Evolutionary conservation across 768 basidiomycete species (phyloP).

Genomic region (Russula sp.): DNA sequence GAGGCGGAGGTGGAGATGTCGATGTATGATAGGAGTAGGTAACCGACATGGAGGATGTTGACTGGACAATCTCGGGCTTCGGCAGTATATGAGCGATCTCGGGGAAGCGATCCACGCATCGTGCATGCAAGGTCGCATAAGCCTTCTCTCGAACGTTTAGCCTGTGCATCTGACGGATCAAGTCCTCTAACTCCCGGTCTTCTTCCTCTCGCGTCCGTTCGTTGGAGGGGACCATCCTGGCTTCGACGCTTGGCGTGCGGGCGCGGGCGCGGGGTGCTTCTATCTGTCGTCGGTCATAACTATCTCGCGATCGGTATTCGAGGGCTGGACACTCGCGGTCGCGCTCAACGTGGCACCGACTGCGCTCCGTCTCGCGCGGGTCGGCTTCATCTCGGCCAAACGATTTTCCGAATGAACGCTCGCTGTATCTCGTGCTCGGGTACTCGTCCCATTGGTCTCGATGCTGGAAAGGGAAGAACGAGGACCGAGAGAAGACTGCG

Average conservation of each 20-base stretch:
- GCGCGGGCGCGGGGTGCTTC: not conserved
- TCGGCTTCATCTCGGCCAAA: not conserved
- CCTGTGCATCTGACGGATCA: not conserved
- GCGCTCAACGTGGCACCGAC: not conserved
- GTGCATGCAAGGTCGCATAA: not conserved
- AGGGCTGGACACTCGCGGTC: not conserved
- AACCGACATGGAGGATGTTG: too few species aligned
- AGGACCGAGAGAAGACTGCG: not conserved
- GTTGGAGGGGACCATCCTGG: not conserved
- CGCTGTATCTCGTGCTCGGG: accelerated
- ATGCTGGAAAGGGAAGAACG: not conserved
- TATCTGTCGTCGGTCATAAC: not conserved
- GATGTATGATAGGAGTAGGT: too few species aligned
- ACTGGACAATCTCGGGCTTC: not conserved
- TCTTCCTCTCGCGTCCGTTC: not conserved
- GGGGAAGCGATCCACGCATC: not conserved
- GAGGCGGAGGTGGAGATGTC: too few species aligned
- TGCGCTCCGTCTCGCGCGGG: not conserved
- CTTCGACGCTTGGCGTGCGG: not conserved
- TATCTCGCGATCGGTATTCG: not conserved
- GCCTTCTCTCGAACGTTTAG: not conserved
- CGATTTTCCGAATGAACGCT: not conserved
- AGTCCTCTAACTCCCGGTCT: not conserved
- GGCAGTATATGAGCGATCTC: not conserved
- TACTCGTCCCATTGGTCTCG: not conserved